Conservation (phyloP, 2,329 filamentous ascomycete species). For the Alternaria tenuissima region DNA sequence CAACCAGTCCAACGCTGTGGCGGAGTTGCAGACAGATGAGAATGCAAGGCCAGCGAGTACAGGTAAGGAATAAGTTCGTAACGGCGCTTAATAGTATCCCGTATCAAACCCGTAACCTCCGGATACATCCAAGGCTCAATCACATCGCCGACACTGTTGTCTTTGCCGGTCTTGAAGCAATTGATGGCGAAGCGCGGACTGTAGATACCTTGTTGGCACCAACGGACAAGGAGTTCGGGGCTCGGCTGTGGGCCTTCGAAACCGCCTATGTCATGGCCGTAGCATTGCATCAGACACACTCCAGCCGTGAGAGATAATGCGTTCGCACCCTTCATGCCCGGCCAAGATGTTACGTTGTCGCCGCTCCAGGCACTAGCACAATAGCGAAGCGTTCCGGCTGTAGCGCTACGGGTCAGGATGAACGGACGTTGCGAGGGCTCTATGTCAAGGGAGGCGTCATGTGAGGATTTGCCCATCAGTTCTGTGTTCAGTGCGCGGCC, state of each 20-base stretch:
- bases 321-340: constrained; percentile 75
- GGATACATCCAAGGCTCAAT: constrained; percentile 84
- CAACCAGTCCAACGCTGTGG: constrained; percentile 77
- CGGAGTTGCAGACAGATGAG: constrained; percentile 67
- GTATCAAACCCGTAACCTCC: constrained; percentile 68
- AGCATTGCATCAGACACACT: constrained; percentile 72
- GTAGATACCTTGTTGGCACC: constrained; percentile 76
- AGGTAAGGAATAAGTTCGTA: constrained; percentile 77
- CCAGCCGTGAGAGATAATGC: constrained; percentile 73
- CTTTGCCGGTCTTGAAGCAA: constrained; percentile 76
- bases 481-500: constrained; percentile 75
- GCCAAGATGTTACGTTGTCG: constrained; percentile 78
- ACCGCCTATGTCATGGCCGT: constrained; percentile 77
- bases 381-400: constrained; percentile 72
- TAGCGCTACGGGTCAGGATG: constrained; percentile 74
- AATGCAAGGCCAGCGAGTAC: constrained; percentile 70
- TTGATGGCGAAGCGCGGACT: constrained; percentile 78
- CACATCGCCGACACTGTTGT: constrained; percentile 74
- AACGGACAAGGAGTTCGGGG: constrained; percentile 74
- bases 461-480: constrained; percentile 73
- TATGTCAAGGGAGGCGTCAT: constrained; percentile 69
- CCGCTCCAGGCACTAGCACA: constrained; percentile 77
- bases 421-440: constrained; percentile 70
- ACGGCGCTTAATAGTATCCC: constrained; percentile 71
- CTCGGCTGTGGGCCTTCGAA: constrained; percentile 77